Evolutionary conservation across 192 early-diverging fungal species (phyloP).

Genomic region (Nowakowskiella sp.): DNA sequence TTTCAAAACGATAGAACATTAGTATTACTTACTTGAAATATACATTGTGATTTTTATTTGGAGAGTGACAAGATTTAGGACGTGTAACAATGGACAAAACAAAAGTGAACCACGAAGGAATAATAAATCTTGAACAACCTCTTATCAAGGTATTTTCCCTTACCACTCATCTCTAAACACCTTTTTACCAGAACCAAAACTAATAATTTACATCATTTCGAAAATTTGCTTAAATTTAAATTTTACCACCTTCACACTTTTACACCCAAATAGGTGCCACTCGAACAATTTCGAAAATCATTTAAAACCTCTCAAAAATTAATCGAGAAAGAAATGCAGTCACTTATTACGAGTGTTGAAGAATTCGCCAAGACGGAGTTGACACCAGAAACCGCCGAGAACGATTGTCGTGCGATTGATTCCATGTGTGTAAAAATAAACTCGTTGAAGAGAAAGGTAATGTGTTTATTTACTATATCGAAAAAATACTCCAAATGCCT

Average conservation of each 20-base stretch:
- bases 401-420: conserved; percentile 53
- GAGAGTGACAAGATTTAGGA: too few relatives aligned
- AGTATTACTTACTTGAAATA: too few relatives aligned
- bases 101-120: too few relatives aligned
- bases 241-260: too few relatives aligned
- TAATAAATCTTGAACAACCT: conserved; percentile 86
- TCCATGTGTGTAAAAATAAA: conserved; percentile 56
- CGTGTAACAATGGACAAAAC: too few relatives aligned
- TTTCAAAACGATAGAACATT: too few relatives aligned
- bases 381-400: conserved; percentile 18
- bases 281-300: conserved; percentile 75
- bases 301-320: conserved; percentile 67
- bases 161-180: too few relatives aligned
- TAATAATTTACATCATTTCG: not conserved
- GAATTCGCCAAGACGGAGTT: conserved; percentile 24
- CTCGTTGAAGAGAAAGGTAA: conserved; percentile 67
- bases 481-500: not conserved
- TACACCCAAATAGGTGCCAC: conserved; percentile 70
- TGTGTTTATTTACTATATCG: not conserved
- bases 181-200: too few relatives aligned
- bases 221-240: too few relatives aligned
- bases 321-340: conserved; percentile 70
- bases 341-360: conserved; percentile 32
- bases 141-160: conserved; percentile 94
- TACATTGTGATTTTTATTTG: too few relatives aligned